phyloP scores from a whole-genome alignment of 2,329 filamentous ascomycete genomes.

The Phyllosticta citriasiana region DNA sequence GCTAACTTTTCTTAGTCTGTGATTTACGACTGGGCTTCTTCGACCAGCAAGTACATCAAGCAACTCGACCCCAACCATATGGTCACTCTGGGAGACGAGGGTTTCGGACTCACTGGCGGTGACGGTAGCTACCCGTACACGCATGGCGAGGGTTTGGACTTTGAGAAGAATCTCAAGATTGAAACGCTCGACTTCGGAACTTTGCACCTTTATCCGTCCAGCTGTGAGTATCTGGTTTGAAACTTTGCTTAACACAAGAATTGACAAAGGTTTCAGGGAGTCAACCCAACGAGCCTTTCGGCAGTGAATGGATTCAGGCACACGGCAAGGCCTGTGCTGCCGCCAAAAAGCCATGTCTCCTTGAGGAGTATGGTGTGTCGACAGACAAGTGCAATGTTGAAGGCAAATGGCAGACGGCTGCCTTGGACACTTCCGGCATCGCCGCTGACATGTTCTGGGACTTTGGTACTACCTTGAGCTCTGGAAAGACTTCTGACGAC shows the following conservation, averaged over 20 bases:
- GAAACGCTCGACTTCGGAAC: conserved; percentile 47
- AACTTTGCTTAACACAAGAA: background rate
- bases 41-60: conserved; percentile 53
- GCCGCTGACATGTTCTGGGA: conserved; percentile 27
- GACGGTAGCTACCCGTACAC: conserved; percentile 45
- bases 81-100: conserved; percentile 56
- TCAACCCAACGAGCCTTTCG: conserved; percentile 23
- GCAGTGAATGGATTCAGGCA: conserved; percentile 37
- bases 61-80: conserved; percentile 50
- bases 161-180: conserved; percentile 42
- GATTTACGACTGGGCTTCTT: conserved; percentile 50
- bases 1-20: conserved; percentile 27
- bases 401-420: conserved; percentile 22
- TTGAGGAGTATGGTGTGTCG: conserved; percentile 31
- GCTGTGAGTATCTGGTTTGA: conserved; percentile 26
- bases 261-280: conserved; percentile 18
- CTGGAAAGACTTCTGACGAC: conserved; percentile 20
- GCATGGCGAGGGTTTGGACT: conserved; percentile 43
- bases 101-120: conserved; percentile 35
- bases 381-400: conserved; percentile 21
- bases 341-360: conserved; percentile 30
- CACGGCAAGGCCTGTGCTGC: conserved; percentile 32
- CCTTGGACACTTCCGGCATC: conserved; percentile 19
- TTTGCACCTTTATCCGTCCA: conserved; percentile 42
- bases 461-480: conserved; percentile 19